These are phyloP conservation scores for Leptodontidium sp. DNA, from an alignment of 2,329 filamentous ascomycete genomes.

Conservation along the genomic window DNA sequence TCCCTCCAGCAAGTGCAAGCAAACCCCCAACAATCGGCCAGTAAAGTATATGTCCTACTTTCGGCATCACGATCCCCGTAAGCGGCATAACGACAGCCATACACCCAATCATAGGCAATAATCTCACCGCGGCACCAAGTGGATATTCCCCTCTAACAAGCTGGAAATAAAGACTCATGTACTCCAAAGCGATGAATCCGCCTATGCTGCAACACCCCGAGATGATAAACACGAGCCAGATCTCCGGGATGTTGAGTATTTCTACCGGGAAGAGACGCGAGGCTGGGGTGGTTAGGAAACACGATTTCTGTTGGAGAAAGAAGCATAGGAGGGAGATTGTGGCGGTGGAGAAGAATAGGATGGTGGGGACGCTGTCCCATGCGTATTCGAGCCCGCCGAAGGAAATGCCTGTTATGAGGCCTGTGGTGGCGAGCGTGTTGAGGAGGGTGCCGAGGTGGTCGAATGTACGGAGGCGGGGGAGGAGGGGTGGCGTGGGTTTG, in stretches of 20 bases:
- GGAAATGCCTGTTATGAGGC: background rate
- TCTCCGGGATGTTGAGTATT: background rate
- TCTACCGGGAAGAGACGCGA: background rate
- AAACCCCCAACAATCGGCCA: background rate
- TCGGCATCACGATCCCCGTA: background rate
- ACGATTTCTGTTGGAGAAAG: background rate
- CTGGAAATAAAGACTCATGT: slow-evolving; percentile 12
- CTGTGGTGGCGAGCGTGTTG: background rate
- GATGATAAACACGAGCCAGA: background rate
- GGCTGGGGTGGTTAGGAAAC: background rate
- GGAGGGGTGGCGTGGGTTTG: background rate
- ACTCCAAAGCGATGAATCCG: background rate
- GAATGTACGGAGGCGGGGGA: background rate
- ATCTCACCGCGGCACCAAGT: background rate
- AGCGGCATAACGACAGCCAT: slow-evolving; percentile 5
- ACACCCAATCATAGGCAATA: slow-evolving; percentile 9
- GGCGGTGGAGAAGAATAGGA: background rate
- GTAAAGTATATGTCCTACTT: background rate
- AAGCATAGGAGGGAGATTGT: background rate
- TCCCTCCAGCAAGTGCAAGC: background rate
- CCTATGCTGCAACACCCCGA: background rate
- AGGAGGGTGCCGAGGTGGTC: background rate
- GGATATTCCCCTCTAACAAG: background rate
- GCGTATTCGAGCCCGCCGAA: background rate
- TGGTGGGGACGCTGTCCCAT: background rate